A percentile compares a stretch with the other conserved stretches of the same genome.
These are phyloP conservation scores for Cyclotella sp. DNA, from an alignment of 108 stramenopile genomes.

Conservation along the genomic window DNA sequence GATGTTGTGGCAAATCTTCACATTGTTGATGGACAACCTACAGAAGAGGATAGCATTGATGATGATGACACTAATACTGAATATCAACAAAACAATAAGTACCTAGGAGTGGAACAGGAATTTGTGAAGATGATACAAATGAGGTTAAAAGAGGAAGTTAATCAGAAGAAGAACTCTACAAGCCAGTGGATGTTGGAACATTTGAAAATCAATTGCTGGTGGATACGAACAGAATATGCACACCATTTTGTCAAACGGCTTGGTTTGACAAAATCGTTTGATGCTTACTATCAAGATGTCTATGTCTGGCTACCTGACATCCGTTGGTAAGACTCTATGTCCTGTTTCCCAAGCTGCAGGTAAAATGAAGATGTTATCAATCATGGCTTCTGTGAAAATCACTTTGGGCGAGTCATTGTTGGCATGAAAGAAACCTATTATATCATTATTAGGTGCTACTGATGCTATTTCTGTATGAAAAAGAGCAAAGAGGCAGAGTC, in stretches of 20 bases:
- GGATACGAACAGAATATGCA: constrained; percentile 19
- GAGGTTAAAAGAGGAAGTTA: constrained; percentile 15
- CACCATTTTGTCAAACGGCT: constrained; percentile 22
- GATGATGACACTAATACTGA: background rate
- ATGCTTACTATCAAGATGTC: constrained; percentile 37
- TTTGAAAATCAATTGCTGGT: constrained; percentile 30
- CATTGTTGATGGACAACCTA: too few relatives aligned
- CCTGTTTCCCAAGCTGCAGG: constrained; percentile 36
- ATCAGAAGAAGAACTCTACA: background rate
- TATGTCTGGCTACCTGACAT: constrained; percentile 39
- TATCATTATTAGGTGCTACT: constrained; percentile 23
- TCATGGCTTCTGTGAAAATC: constrained; percentile 35
- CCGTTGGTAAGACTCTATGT: constrained; percentile 25
- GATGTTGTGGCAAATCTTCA: too few relatives aligned
- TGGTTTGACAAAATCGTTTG: constrained; percentile 7
- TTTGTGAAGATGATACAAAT: constrained; percentile 15
- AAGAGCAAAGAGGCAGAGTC: background rate
- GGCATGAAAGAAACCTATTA: constrained; percentile 27
- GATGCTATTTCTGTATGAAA: constrained; percentile 27
- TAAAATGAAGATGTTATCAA: constrained; percentile 25
- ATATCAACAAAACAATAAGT: background rate
- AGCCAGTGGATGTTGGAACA: constrained; percentile 14
- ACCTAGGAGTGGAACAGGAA: constrained; percentile 1
- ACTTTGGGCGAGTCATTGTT: constrained; percentile 26
- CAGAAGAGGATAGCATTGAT: background rate